Base-by-base conservation (phyloP, 2,329 filamentous ascomycete species). In the Thielaviopsis euricoi region DNA sequence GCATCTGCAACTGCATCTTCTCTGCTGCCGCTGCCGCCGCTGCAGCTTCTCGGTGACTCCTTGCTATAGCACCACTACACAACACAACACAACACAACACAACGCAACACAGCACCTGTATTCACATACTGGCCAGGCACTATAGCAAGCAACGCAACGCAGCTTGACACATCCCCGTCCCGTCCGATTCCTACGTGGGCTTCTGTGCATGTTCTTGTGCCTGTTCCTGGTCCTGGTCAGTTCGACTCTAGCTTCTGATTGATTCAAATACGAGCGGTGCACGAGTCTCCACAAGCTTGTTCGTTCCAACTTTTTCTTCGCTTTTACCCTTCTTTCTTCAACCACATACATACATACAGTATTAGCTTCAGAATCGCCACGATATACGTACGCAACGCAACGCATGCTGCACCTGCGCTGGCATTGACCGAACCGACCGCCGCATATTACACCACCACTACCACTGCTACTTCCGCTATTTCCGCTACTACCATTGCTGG, bases 181-280 rank as follows among this genome's bases (percentile, higher is more conserved):
- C 17, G n/a, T 48, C n/a, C 43, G n/a, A 19, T 48, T 48, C 43
- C 43, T 48, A 19, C 19, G 43, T 21, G 17, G 21, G 43, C 37
- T 43, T 43, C 37, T 43, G 37, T 43, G 37, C 37, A 52, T 19
- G 10, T 37, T 29, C 22, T 53, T 29, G 52, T 40, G 17, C n/a
- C 22, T 33, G 52, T 33, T 53, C 52, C 52, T 52, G 23, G 50
- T 52, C 51, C 51, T 37, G 26, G 26, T n/a, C 26, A 10, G 17
- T 7, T 22, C 6, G 22, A 53, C 25, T 53, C 52, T 53, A 12
- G 52, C 52, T 53, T 53, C 52, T 53, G 52, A 53, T 53, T 53
- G 52, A 53, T 53, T 53, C 52, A 53, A 53, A 53, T 53, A 53
- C 52, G 52, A 40, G 26, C 26, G 26, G n/a, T 22, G n/a, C n/a